Base-by-base conservation (phyloP, 148 eudicot species). In the Hydrangea macrophylla region DNA sequence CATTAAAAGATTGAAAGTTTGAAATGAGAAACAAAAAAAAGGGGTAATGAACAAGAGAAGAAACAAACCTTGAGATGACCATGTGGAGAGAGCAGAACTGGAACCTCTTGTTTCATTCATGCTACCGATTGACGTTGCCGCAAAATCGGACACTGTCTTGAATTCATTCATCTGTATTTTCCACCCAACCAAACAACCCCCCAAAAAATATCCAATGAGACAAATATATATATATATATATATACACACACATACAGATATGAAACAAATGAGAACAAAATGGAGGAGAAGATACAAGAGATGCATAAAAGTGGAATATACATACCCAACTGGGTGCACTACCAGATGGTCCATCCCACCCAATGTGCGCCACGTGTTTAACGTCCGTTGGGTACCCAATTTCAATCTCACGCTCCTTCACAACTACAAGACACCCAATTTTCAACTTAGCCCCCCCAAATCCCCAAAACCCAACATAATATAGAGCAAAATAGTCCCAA, bases 301-400 rank as follows among this genome's bases (percentile, higher is more conserved):
- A n/a, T n/a, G n/a, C 4, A 11, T 27, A 1, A 27, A 68, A 0
- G 15, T 15, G 55, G 22, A 40, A 28, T 12, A n/a, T n/a, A 67
- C 82, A 36, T 79, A 90, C 96, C 96, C 96, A 90, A 62, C 78
- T 73, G 23, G 96, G 96, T 64, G 90, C 80, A 42, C 67, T 79
- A 22, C 91, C 86, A 75, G 86, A 78, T 6, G 83, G 77, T 39
- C 91, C 92, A 75, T 88, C 91, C 88, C 83, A 84, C 2, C 97
- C 97, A 25, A 90, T 90, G 50, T 90, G 97, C 24, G 94, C 88
- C 58, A 90, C 89, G 69, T 90, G 97, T 72, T 90, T 90, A 48
- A 88, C 94, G 84, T 88, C 91, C 12, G 97, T 90, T 26, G 97
- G 97, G 12, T 50, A 68, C 74, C 97, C 97, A 62, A 90, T 90